phyloP scores from a whole-genome alignment of 2,329 filamentous ascomycete genomes.

The Trichoderma afroharzianum region DNA sequence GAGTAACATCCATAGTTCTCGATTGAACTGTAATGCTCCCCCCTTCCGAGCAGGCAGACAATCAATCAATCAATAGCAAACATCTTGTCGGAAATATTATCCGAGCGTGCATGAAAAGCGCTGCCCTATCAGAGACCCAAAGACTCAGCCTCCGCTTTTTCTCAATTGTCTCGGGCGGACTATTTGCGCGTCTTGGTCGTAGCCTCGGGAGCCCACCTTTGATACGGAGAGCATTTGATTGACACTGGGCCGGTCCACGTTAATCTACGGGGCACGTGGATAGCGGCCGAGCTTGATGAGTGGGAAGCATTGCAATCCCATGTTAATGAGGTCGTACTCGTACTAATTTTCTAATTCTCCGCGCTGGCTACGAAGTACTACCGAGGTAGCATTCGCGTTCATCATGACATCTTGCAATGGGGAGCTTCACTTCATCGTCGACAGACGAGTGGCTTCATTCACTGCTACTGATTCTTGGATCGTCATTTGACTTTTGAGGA shows the following conservation, averaged over 20 bases:
- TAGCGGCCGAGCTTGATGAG: background rate
- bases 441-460: background rate
- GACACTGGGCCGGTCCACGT: background rate
- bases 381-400: background rate
- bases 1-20: background rate
- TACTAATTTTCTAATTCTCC: background rate
- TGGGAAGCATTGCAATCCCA: background rate
- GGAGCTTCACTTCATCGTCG: background rate
- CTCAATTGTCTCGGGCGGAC: constrained; percentile 8
- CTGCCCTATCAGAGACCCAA: background rate
- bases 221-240: background rate
- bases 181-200: background rate
- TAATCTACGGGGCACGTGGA: background rate
- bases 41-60: background rate
- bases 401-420: background rate
- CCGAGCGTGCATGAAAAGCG: background rate
- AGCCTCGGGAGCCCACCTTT: background rate
- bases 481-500: background rate
- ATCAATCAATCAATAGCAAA: background rate
- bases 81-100: constrained; percentile 16
- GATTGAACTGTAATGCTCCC: background rate
- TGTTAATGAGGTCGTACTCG: background rate
- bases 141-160: background rate
- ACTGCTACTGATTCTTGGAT: background rate
- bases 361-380: background rate